phyloP scores from a whole-genome alignment of 2,329 filamentous ascomycete species.

The Nigrospora oryzae region DNA sequence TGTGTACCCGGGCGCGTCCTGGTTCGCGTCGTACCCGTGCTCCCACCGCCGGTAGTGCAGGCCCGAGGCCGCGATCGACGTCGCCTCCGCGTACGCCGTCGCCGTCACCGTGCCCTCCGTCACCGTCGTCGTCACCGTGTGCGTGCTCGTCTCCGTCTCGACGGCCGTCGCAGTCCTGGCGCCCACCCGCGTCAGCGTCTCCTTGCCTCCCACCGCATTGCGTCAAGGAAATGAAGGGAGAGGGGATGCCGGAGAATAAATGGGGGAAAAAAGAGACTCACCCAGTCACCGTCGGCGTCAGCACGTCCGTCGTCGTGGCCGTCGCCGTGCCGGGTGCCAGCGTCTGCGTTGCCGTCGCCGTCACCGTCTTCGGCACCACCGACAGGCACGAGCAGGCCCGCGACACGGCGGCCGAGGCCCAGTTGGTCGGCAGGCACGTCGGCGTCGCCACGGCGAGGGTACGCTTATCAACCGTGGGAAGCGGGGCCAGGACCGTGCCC shows the following conservation, averaged over 20 bases:
- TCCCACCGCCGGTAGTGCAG: slow-evolving; percentile 6
- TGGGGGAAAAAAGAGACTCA: neutral
- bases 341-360: slow-evolving; percentile 2
- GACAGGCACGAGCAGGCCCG: slow-evolving; percentile 6
- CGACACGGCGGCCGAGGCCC: slow-evolving; percentile 1
- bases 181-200: neutral
- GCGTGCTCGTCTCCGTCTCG: neutral
- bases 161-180: slow-evolving; percentile 1
- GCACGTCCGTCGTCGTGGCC: neutral
- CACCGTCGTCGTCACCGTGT: slow-evolving; percentile 1
- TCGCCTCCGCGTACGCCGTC: slow-evolving; percentile 8
- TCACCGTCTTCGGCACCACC: slow-evolving; percentile 3
- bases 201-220: neutral
- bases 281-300: neutral
- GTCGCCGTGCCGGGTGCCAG: neutral
- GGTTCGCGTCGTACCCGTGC: slow-evolving; percentile 5
- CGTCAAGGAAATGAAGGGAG: no score
- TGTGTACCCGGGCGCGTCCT: slow-evolving; percentile 2
- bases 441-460: slow-evolving; percentile 1
- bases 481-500: neutral
- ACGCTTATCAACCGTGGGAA: neutral
- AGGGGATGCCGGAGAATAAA: no score
- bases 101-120: slow-evolving; percentile 1
- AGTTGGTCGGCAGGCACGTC: slow-evolving; percentile 4
- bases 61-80: slow-evolving; percentile 4